Base-by-base conservation (phyloP, 1,139 yeast species). In the Taiozyma sp. region DNA sequence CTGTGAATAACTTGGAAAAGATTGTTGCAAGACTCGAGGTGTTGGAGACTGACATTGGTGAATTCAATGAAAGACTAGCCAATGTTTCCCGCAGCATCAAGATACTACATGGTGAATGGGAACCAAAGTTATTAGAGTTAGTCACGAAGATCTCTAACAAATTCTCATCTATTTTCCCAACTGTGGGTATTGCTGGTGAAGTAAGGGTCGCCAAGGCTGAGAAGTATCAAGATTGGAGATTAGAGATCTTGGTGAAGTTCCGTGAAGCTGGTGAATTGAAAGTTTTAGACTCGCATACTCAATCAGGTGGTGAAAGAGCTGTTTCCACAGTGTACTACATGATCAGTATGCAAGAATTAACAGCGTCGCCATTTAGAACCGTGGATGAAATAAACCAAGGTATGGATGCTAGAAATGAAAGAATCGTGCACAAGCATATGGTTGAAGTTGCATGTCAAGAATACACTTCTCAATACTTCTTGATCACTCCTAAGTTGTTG, bases 341-440 rank as follows among this genome's bases (percentile, higher is more conserved):
- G 61, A 88, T 95, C 78, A 86, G 98, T 1, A 71, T 95, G 54
- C 99, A 95, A 70, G 93, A 92, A n/a, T 75, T 89, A 53, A 85
- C 97, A 0, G 79, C 79, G 43, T 91, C 97, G 0, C 99, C 99
- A 10, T 90, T 95, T 65, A 75, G 98, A 62, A 93, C 93, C 3
- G 97, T 95, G 8, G 99, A 95, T 69, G 99, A 95, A 72, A 95
- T 95, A 57, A 95, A 95, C 67, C 99, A 95, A 71, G 99, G 99
- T 57, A 92, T 95, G 98, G 99, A 95, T 70, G 90, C 96, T 9
- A 80, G 81, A 54, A 93, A 93, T 65, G 99, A 95, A 68, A 81
- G 95, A 57, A 78, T 82, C 71, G 95, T 96, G 3, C 97, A 93
- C 65, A 80, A 82, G 57, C 81, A 89, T 57, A 84, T 95, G 78